Percentiles rank a stretch among this genome's conserved stretches.
Evolutionary conservation across 2,329 filamentous ascomycete genomes (phyloP).

Genomic region (Emergomyces africanus): DNA sequence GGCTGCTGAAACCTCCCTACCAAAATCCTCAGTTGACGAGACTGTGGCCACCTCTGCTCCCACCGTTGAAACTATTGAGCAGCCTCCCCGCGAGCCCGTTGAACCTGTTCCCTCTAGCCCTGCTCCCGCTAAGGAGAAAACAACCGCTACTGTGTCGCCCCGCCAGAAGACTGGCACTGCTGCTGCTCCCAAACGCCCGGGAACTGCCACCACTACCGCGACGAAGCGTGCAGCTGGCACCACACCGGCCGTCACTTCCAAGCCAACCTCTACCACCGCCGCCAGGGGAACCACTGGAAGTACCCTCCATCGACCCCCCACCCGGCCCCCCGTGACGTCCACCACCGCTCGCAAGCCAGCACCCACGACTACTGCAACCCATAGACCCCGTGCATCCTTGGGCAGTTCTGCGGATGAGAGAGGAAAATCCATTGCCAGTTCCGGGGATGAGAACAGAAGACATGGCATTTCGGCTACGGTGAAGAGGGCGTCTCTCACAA

Average conservation of each 20-base stretch:
- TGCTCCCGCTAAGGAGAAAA: constrained; percentile 17
- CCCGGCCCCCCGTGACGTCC: constrained; percentile 25
- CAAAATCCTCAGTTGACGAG: constrained; percentile 4
- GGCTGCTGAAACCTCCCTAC: constrained; percentile 5
- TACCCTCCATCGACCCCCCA: constrained; percentile 33
- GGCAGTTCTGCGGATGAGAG: constrained; percentile 34
- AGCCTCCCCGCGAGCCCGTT: neutral
- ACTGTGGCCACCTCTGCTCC: constrained; percentile 13
- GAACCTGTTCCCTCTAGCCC: constrained; percentile 23
- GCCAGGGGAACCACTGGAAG: constrained; percentile 21
- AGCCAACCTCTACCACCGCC: constrained; percentile 15
- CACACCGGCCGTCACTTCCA: constrained; percentile 17
- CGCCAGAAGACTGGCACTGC: constrained; percentile 21
- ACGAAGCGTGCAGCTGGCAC: constrained; percentile 20
- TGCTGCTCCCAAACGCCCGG: constrained; percentile 21
- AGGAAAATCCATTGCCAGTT: constrained; percentile 28
- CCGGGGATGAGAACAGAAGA: constrained; percentile 31
- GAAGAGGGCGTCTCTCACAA: constrained; percentile 34
- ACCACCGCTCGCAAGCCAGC: constrained; percentile 14
- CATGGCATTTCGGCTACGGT: constrained; percentile 29
- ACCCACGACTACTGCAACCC: constrained; percentile 24
- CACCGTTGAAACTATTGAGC: constrained; percentile 12
- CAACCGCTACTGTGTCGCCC: constrained; percentile 21
- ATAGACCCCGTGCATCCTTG: constrained; percentile 30
- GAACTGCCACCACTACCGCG: constrained; percentile 19